Percentiles rank a stretch among this genome's conserved stretches.
Evolutionary conservation across 1,139 yeast species (phyloP).

Genomic region (Yamadazyma diospyri): DNA sequence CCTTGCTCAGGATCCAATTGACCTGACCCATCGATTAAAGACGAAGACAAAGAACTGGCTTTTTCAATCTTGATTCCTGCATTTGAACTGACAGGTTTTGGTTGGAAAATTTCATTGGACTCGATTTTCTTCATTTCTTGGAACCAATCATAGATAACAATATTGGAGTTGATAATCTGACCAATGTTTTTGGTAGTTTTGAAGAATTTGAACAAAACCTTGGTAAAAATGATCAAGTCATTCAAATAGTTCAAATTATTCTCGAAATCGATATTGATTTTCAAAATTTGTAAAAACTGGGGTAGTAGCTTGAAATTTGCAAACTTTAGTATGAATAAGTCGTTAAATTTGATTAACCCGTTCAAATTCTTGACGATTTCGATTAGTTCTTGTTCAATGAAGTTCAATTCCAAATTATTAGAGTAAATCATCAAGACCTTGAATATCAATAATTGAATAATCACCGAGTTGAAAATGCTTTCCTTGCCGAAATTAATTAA

Average conservation of each 20-base stretch:
- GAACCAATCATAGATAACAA: conserved; percentile 16
- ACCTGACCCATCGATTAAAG: not conserved
- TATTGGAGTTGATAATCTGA: conserved; percentile 11
- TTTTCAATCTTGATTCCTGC: not conserved
- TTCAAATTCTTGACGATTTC: conserved; percentile 22
- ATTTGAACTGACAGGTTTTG: conserved; percentile 1
- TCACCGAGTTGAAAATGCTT: conserved; percentile 13
- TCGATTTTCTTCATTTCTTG: conserved; percentile 13
- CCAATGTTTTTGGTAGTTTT: conserved; percentile 9
- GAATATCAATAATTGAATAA: conserved; percentile 26
- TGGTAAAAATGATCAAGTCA: conserved; percentile 13
- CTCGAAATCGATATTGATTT: conserved; percentile 26
- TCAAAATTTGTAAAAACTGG: conserved; percentile 33
- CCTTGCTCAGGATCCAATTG: not conserved
- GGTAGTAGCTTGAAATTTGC: conserved; percentile 35
- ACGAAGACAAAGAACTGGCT: not conserved
- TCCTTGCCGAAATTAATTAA: conserved; percentile 16
- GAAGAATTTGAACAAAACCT: conserved; percentile 10
- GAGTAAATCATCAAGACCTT: conserved; percentile 30
- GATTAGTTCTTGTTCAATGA: conserved; percentile 22
- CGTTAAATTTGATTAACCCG: conserved; percentile 21
- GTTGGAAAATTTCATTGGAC: conserved; percentile 4
- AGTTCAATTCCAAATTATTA: conserved; percentile 17
- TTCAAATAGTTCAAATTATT: conserved; percentile 13
- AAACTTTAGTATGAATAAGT: conserved; percentile 25